Evolutionary conservation across 2,329 filamentous ascomycete genomes (phyloP).

Genomic region (Xylariaceae sp.): DNA sequence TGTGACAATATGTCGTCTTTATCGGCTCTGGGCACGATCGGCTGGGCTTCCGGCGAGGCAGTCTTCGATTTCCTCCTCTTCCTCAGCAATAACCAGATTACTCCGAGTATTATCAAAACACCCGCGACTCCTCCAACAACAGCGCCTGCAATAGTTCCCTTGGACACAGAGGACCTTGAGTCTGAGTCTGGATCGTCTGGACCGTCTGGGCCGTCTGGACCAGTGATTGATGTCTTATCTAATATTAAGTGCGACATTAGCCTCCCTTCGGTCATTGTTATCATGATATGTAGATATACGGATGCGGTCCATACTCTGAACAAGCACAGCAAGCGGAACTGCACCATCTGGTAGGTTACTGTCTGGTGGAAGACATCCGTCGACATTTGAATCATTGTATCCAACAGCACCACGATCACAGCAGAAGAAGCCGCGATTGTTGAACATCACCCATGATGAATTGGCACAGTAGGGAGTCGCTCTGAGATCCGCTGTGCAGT

Average conservation of each 20-base stretch:
- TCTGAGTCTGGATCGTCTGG: background rate
- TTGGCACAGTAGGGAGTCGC: constrained; percentile 18
- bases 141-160: constrained; percentile 13
- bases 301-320: constrained; percentile 12
- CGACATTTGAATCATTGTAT: constrained; percentile 7
- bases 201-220: background rate
- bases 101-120: constrained; percentile 9
- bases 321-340: constrained; percentile 12
- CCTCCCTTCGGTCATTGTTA: no score
- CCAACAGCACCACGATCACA: constrained; percentile 18
- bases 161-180: background rate
- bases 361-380: constrained; percentile 16
- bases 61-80: constrained; percentile 2
- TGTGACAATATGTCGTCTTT: no score
- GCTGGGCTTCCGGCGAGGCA: no score
- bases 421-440: constrained; percentile 20
- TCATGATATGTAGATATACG: no score
- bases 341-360: constrained; percentile 11
- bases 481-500: constrained; percentile 15
- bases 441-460: constrained; percentile 20
- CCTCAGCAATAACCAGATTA: constrained; percentile 10
- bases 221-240: background rate
- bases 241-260: background rate
- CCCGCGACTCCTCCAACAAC: constrained; percentile 15
- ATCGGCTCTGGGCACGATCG: no score